These are phyloP conservation scores for Sugiyamaella qingdaonensis DNA, from an alignment of 805 yeast species.

Conservation along the genomic window DNA sequence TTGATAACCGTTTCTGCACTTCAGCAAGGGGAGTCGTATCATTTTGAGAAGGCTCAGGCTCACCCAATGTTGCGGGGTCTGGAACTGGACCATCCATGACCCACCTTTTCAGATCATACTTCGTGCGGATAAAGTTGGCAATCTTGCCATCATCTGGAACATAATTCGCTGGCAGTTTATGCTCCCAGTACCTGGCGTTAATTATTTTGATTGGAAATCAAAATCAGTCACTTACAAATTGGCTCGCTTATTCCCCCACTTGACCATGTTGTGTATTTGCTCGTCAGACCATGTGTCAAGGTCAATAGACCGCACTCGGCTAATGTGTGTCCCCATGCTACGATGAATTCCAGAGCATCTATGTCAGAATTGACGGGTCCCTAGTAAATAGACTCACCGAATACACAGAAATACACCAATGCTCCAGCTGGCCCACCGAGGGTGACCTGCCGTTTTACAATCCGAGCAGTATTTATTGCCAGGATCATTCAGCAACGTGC, in stretches of 20 bases:
- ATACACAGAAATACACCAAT: slow-evolving; percentile 90
- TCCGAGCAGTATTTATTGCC: slow-evolving; percentile 83
- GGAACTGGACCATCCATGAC: slow-evolving; percentile 51
- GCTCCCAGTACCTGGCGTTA: slow-evolving; percentile 63
- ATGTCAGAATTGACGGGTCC: not conserved
- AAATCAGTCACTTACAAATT: slow-evolving; percentile 39
- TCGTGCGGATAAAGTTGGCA: slow-evolving; percentile 85
- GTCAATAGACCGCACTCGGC: slow-evolving; percentile 89
- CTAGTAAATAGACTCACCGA: slow-evolving; percentile 22
- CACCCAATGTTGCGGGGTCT: slow-evolving; percentile 47
- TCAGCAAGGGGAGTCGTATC: slow-evolving; percentile 24
- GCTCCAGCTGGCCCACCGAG: slow-evolving; percentile 98
- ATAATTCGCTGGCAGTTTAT: slow-evolving; percentile 62
- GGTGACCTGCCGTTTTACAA: slow-evolving; percentile 84
- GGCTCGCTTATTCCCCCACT: slow-evolving; percentile 81
- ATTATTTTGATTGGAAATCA: not conserved
- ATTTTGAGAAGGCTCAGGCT: slow-evolving; percentile 10
- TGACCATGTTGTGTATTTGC: slow-evolving; percentile 73
- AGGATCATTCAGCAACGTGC: slow-evolving; percentile 69
- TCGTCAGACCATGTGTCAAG: slow-evolving; percentile 96
- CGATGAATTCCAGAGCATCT: slow-evolving; percentile 91
- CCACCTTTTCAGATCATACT: slow-evolving; percentile 92
- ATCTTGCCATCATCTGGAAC: slow-evolving; percentile 80
- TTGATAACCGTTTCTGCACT: slow-evolving; percentile 16
- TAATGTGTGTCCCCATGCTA: slow-evolving; percentile 91